These are phyloP conservation scores for Cunninghamia lanceolata DNA, from an alignment of 75 land plant genomes.

Conservation along the genomic window DNA sequence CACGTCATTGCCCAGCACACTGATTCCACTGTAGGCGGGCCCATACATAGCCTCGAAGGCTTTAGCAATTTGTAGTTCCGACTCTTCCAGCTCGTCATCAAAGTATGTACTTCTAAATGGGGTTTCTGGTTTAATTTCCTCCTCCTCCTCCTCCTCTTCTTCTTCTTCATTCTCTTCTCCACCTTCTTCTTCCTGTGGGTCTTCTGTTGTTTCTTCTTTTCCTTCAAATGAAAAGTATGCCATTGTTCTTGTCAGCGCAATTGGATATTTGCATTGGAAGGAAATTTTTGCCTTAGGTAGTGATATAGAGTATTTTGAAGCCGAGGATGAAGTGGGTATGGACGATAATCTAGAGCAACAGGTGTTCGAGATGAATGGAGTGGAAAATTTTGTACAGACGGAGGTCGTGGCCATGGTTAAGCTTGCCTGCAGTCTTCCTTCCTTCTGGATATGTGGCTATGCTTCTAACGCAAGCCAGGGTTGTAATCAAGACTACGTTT, in stretches of 20 bases:
- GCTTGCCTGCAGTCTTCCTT: neutral
- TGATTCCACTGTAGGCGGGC: conserved; percentile 67
- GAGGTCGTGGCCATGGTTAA: neutral
- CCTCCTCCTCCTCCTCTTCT: neutral
- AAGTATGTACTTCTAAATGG: conserved; percentile 7
- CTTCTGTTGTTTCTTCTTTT: neutral
- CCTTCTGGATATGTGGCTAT: neutral
- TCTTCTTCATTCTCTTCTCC: neutral
- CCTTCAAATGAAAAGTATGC: neutral
- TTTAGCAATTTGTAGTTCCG: conserved; percentile 72
- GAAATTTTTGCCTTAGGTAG: neutral
- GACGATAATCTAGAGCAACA: neutral
- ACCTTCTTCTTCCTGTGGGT: neutral
- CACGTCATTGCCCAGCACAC: conserved; percentile 42
- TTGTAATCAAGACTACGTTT: no score
- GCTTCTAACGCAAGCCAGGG: neutral
- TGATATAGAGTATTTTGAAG: neutral
- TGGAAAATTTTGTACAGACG: neutral
- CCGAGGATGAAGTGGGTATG: neutral
- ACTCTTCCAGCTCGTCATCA: conserved; percentile 63
- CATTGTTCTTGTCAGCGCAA: neutral
- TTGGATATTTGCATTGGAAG: neutral
- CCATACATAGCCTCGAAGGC: conserved; percentile 96
- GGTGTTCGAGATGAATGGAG: neutral
- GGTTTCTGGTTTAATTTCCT: neutral